These are phyloP conservation scores for Meyerozyma elateridarum DNA, from an alignment of 1,139 yeast species.

Conservation along the genomic window DNA sequence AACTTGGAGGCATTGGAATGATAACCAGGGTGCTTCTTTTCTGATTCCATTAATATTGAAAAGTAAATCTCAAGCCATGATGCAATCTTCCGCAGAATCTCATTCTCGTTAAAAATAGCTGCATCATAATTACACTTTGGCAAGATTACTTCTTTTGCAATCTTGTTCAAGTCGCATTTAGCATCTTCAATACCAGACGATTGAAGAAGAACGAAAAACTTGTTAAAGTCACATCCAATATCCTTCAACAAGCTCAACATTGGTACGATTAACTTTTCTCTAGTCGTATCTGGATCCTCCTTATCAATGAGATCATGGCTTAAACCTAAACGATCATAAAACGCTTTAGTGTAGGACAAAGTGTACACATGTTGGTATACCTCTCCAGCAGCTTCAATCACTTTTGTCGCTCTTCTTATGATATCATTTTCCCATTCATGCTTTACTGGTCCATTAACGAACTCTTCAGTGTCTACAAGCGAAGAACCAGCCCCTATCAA, in stretches of 20 bases:
- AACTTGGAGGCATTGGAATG: slow-evolving; percentile 29
- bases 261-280: slow-evolving; percentile 52
- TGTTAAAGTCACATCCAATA: slow-evolving; percentile 72
- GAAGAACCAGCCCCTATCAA: slow-evolving; percentile 66
- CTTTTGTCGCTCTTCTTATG: slow-evolving; percentile 55
- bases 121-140: slow-evolving; percentile 16
- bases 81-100: slow-evolving; percentile 25
- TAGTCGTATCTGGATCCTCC: slow-evolving; percentile 28
- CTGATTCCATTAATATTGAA: slow-evolving; percentile 30
- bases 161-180: slow-evolving; percentile 16
- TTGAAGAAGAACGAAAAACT: slow-evolving; percentile 67
- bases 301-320: slow-evolving; percentile 32
- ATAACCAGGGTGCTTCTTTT: slow-evolving; percentile 20
- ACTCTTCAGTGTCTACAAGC: slow-evolving; percentile 37
- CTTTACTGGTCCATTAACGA: slow-evolving; percentile 28
- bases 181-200: slow-evolving; percentile 20
- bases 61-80: slow-evolving; percentile 40
- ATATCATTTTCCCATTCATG: slow-evolving; percentile 49
- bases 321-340: slow-evolving; percentile 70
- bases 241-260: slow-evolving; percentile 58
- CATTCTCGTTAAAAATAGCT: slow-evolving; percentile 26
- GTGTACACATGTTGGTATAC: slow-evolving; percentile 63
- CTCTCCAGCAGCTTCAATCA: slow-evolving; percentile 62
- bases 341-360: slow-evolving; percentile 51
- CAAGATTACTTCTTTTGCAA: slow-evolving; percentile 29